Evolutionary conservation across 768 basidiomycete genomes (phyloP), one percentile per base, ranked within the genome.

Genomic region (Phaeotremella fagi): DNA sequence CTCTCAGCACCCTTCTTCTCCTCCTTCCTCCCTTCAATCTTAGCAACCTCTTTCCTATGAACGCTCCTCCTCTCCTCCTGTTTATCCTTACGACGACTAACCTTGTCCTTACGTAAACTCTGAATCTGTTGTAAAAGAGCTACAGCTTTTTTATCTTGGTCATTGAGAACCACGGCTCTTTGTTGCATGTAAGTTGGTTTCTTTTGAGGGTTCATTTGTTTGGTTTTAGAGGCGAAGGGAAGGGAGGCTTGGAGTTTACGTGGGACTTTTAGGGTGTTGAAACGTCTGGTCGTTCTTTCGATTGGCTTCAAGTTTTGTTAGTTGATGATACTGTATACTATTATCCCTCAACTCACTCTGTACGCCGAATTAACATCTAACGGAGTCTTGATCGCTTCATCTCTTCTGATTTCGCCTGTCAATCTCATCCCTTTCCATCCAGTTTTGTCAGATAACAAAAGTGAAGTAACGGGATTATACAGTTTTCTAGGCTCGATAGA

Each of bases 401-500:
- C 90, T n/a, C 84, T 80, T 16, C 95, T 82, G 27, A 99, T 83
- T 75, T 90, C 84, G 41, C 95, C 92, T 1, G 91, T 97, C 28
- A 98, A 79, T 27, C 95, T 85, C 95, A 98, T 99, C 1, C 92
- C 94, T 16, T 80, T 76, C 95, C 95, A 99, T 18, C 70, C 74
- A n/a, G 77, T 75, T 73, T 94, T 91, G 75, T 89, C 81, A 15
- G 85, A 82, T 7, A 92, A 78, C 0, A 99, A 80, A 2, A 97
- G 80, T 1, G 90, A 92, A 0, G 89, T 91, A 59, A 98, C 90
- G 1, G 95, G 88, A 73, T 92, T 97, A 79, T 97, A 99, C 76
- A 87, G 91, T 74, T 89, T 88, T 59, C 91, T 83, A 4, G 95
- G 94, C 72, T 91, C 85, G 50, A 99, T 85, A 22, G 90, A 85